Evolutionary conservation across 805 yeast species (phyloP).

Genomic region (Wickerhamomyces bovis): DNA sequence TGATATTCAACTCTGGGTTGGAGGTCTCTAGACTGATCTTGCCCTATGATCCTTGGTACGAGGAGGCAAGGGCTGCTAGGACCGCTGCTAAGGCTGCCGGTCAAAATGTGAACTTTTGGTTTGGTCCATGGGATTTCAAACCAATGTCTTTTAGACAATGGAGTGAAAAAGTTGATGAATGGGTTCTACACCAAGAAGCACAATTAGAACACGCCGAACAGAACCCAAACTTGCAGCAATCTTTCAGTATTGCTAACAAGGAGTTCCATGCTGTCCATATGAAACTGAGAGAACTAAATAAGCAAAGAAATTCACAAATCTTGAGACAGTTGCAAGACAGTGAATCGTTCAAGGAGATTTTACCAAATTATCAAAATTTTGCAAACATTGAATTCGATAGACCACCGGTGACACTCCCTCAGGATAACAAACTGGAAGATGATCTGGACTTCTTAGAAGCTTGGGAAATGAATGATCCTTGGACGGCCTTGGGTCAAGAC

Average conservation of each 20-base stretch:
- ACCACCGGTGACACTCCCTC: constrained; percentile 9
- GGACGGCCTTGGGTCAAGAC: constrained; percentile 19
- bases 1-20: constrained; percentile 48
- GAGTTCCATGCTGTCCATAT: constrained; percentile 11
- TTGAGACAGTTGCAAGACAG: constrained; percentile 11
- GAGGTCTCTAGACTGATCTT: constrained; percentile 47
- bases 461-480: constrained; percentile 24
- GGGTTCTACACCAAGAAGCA: constrained; percentile 20
- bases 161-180: constrained; percentile 19
- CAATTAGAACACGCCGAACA: constrained; percentile 7
- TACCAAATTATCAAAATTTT: constrained; percentile 14
- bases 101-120: constrained; percentile 51
- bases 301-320: constrained; percentile 16
- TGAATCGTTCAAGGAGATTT: constrained; percentile 12
- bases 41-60: constrained; percentile 65
- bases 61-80: constrained; percentile 55
- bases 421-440: constrained; percentile 16
- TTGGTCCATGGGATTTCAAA: constrained; percentile 53
- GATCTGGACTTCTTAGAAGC: constrained; percentile 21
- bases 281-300: constrained; percentile 12
- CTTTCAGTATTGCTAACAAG: neutral
- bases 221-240: constrained; percentile 3
- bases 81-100: constrained; percentile 38
- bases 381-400: constrained; percentile 8
- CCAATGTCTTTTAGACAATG: constrained; percentile 44